Conservation (phyloP, 1,139 yeast genomes). For the Suhomyces bribrorum region DNA sequence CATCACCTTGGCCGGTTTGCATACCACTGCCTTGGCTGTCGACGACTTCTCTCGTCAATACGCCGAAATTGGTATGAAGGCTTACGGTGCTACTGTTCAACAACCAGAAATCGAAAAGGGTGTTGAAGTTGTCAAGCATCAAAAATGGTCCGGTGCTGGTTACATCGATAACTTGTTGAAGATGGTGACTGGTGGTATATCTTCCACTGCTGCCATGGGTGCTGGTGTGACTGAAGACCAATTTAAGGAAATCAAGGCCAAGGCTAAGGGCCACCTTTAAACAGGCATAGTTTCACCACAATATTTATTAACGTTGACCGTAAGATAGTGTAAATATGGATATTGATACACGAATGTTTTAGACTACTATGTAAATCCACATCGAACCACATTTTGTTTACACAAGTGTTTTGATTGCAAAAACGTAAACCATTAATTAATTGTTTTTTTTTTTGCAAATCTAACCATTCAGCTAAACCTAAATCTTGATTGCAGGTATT, state of each 20-base stretch:
- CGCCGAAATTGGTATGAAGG: constrained; percentile 88
- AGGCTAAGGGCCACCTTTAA: constrained; percentile 9
- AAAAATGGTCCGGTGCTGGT: constrained; percentile 99
- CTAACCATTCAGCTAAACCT: no score
- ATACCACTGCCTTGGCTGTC: constrained; percentile 91
- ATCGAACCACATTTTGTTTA: no score
- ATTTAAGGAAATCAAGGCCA: constrained; percentile 52
- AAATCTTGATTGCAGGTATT: no score
- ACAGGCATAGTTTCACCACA: background rate
- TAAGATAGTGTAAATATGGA: background rate
- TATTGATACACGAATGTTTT: background rate
- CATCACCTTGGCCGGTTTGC: constrained; percentile 95
- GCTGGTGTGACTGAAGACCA: constrained; percentile 98
- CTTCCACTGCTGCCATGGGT: constrained; percentile 98
- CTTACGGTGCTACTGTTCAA: constrained; percentile 87
- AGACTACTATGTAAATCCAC: no score
- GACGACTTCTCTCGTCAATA: constrained; percentile 82
- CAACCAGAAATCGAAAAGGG: constrained; percentile 84
- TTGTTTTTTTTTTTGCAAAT: no score
- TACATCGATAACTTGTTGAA: constrained; percentile 89
- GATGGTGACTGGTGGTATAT: constrained; percentile 91
- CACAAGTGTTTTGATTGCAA: no score
- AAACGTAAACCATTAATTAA: no score
- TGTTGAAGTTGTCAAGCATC: constrained; percentile 96
- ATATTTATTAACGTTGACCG: constrained; percentile 1